Evolutionary conservation across 2,329 filamentous ascomycete genomes (phyloP).

Genomic region (Mycosphaerella arachidis): DNA sequence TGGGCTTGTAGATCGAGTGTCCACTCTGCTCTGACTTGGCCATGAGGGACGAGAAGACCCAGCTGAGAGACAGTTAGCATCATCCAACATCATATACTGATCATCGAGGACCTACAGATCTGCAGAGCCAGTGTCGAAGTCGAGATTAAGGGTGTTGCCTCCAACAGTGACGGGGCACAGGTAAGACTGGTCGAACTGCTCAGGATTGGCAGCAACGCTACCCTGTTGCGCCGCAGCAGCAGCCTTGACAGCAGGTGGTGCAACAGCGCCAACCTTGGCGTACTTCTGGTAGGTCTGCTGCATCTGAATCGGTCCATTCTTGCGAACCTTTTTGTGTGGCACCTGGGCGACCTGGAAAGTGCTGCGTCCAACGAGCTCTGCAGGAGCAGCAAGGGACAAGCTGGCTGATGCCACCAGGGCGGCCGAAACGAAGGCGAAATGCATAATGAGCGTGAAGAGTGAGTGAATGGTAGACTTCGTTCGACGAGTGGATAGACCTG

Average conservation of each 20-base stretch:
- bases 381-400: conserved; percentile 29
- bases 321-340: conserved; percentile 26
- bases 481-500: conserved; percentile 9
- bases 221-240: conserved; percentile 37
- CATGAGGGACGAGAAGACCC: conserved; percentile 61
- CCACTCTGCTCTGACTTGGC: conserved; percentile 47
- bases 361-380: conserved; percentile 22
- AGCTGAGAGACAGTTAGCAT: conserved; percentile 41
- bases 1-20: conserved; percentile 56
- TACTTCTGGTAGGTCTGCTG: conserved; percentile 41
- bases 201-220: conserved; percentile 37
- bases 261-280: conserved; percentile 26
- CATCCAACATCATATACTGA: not conserved
- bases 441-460: conserved; percentile 25
- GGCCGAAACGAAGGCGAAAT: conserved; percentile 23
- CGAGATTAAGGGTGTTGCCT: conserved; percentile 58
- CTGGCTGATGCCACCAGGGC: conserved; percentile 29
- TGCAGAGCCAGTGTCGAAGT: conserved; percentile 66
- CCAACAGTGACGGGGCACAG: conserved; percentile 59
- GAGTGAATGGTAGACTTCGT: conserved; percentile 5
- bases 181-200: conserved; percentile 38
- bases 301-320: conserved; percentile 37
- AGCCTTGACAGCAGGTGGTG: conserved; percentile 25
- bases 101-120: conserved; percentile 53
- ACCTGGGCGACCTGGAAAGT: conserved; percentile 31